Base-by-base conservation (phyloP, 2,329 filamentous ascomycete species). In the Botrytis elliptica region DNA sequence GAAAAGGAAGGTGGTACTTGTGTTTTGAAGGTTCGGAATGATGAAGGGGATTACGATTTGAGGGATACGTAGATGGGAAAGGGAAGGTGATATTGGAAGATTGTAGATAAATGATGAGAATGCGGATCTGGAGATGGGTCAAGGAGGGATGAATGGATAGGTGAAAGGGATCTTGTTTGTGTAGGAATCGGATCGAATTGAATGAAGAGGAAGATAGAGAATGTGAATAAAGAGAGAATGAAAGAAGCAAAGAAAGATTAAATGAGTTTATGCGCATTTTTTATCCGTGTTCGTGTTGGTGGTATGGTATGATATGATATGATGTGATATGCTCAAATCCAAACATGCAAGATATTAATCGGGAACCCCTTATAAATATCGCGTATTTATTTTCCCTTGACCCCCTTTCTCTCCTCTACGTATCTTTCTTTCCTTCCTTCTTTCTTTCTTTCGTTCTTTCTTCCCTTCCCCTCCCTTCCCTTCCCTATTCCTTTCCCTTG, bases 51-150 rank as follows among this genome's bases (percentile, higher is more conserved):
- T 36, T 38, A 55, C 55, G 33, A 57, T 57, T 18, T 57, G 62
- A 46, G 22, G 62, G 40, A 7, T 55, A 67, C 33, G 36, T 52
- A 49, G 33, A 33, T 20, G 36, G 46, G 18, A 55, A 40, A 29
- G 4, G 44, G 33, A 42, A n/a, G 36, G 22, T 67, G 16, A 18
- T 40, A n/a, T 14, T 40, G 38, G 46, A 9, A 36, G 33, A 40
- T 33, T 67, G 42, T 67, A 67, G 33, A 67, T 67, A 40, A 36
- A 38, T 38, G 46, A 67, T 52, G 64, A 38, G 44, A 67, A n/a
- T 52, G 22, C n/a, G 46, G 60, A n/a, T 22, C 25, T 52, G 36
- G 9, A 36, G 25, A 36, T 59, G 20, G n/a, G 10, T 12, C 8
- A 36, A 2, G 14, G 18, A 42, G 40, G 59, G 52, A 65, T 65